Evolutionary conservation across 768 basidiomycete genomes (phyloP).

Genomic region (Amanita rubescens): DNA sequence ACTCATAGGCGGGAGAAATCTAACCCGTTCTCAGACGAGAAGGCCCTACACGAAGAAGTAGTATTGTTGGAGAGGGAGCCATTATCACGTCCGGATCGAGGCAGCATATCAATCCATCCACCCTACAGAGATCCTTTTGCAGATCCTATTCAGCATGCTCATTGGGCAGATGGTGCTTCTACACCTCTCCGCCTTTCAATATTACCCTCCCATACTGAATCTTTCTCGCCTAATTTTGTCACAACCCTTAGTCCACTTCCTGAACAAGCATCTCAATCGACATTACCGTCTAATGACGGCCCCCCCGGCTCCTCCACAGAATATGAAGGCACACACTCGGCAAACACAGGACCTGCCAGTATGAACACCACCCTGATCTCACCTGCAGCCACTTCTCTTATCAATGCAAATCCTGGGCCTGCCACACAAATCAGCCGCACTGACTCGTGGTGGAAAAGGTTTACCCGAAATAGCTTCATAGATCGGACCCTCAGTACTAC

Average conservation of each 20-base stretch:
- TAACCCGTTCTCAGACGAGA: constrained; percentile 44
- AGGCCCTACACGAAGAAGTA: constrained; percentile 29
- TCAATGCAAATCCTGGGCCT: constrained; percentile 32
- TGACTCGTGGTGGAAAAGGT: constrained; percentile 74
- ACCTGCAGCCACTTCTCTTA: constrained; percentile 30
- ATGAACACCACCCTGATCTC: constrained; percentile 7
- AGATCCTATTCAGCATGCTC: background rate
- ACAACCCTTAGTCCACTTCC: constrained; percentile 31
- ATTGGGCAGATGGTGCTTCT: background rate
- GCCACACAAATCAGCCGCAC: constrained; percentile 51
- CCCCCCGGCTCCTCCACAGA: constrained; percentile 21
- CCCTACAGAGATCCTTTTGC: background rate
- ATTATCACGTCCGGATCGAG: background rate
- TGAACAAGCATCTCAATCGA: constrained; percentile 29
- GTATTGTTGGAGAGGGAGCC: constrained; percentile 9
- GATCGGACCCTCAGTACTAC: constrained; percentile 45
- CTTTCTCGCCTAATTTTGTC: constrained; percentile 13
- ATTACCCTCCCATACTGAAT: constrained; percentile 6
- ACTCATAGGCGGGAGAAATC: constrained; percentile 37
- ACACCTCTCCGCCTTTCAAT: background rate
- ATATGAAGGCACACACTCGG: constrained; percentile 1
- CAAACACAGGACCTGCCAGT: constrained; percentile 15
- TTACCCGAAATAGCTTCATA: constrained; percentile 58
- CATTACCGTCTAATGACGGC: constrained; percentile 21
- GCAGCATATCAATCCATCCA: background rate